A percentile compares a stretch with the other conserved stretches of the same genome.
Evolutionary conservation across 176 grass and related monocot species (phyloP).

Genomic region (Microstegium vimineum): DNA sequence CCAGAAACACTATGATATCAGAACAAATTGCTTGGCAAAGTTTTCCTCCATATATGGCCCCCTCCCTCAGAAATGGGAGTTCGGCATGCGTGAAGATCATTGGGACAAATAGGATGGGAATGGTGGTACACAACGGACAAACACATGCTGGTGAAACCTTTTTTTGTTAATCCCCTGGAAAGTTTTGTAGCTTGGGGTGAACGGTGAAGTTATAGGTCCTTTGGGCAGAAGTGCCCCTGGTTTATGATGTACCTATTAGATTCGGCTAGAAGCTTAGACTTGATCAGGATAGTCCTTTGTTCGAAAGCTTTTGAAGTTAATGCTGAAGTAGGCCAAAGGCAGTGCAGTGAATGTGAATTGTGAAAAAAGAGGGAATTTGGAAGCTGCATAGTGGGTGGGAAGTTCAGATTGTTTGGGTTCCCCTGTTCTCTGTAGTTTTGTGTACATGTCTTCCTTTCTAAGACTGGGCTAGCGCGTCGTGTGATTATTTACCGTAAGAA

Average conservation of each 20-base stretch:
- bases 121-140: not conserved
- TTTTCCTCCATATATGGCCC: slow-evolving; percentile 71
- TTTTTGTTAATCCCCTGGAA: slow-evolving; percentile 4
- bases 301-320: not conserved
- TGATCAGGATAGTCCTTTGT: not conserved
- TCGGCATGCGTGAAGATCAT: slow-evolving; percentile 53
- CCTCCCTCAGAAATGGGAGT: slow-evolving; percentile 61
- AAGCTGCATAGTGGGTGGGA: not conserved
- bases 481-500: not conserved
- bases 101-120: slow-evolving; percentile 77
- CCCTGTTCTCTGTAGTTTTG: not conserved
- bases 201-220: not conserved
- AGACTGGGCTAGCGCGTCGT: not conserved
- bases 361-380: not conserved
- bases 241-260: slow-evolving; percentile 4
- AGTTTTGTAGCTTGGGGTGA: slow-evolving; percentile 35
- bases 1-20: slow-evolving; percentile 71
- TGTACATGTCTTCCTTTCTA: not conserved
- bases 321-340: not conserved
- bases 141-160: slow-evolving; percentile 7
- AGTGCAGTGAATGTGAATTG: not conserved
- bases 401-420: not conserved
- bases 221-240: not conserved
- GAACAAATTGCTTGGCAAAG: slow-evolving; percentile 78
- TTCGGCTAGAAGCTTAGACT: slow-evolving; percentile 13